Evolutionary conservation across 192 early-diverging fungal species (phyloP).

Genomic region (Jimgerdemannia lactiflua): DNA sequence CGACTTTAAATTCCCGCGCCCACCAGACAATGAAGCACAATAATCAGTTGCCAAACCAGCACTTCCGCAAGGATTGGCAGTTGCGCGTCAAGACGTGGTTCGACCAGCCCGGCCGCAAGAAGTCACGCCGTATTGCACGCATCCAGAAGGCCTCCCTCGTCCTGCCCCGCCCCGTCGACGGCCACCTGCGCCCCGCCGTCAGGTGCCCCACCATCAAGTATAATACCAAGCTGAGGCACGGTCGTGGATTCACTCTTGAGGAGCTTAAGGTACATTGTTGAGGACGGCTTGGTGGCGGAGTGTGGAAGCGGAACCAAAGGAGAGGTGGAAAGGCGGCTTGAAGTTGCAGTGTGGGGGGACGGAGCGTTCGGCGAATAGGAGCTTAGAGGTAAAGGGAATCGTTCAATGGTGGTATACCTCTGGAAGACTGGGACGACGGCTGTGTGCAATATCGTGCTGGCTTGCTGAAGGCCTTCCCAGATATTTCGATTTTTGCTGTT

Average conservation of each 20-base stretch:
- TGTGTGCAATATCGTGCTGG: too few species aligned
- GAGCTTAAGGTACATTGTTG: slow-evolving; percentile 83
- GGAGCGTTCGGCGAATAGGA: too few species aligned
- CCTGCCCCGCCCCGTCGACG: slow-evolving; percentile 96
- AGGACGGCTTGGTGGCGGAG: slow-evolving; percentile 7
- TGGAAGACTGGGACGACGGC: too few species aligned
- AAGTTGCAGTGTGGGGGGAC: too few species aligned
- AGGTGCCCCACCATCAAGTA: slow-evolving; percentile 96
- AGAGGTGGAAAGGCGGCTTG: background rate
- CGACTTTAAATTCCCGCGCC: background rate
- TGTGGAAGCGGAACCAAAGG: slow-evolving; percentile 8
- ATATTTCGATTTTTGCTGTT: too few species aligned
- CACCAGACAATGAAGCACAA: slow-evolving; percentile 78
- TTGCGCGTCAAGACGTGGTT: slow-evolving; percentile 97
- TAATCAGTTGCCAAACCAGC: slow-evolving; percentile 90
- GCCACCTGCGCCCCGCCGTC: slow-evolving; percentile 93
- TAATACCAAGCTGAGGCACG: slow-evolving; percentile 96
- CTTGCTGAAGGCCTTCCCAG: too few species aligned
- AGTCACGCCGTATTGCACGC: slow-evolving; percentile 81
- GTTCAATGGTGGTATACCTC: too few species aligned
- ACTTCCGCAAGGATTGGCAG: slow-evolving; percentile 99
- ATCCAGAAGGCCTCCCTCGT: slow-evolving; percentile 94
- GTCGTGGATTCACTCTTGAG: slow-evolving; percentile 97
- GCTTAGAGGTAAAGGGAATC: too few species aligned
- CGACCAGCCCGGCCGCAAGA: slow-evolving; percentile 96